Base-by-base conservation (phyloP, 2,329 filamentous ascomycete genomes). In the Scleromitrula shiraiana region DNA sequence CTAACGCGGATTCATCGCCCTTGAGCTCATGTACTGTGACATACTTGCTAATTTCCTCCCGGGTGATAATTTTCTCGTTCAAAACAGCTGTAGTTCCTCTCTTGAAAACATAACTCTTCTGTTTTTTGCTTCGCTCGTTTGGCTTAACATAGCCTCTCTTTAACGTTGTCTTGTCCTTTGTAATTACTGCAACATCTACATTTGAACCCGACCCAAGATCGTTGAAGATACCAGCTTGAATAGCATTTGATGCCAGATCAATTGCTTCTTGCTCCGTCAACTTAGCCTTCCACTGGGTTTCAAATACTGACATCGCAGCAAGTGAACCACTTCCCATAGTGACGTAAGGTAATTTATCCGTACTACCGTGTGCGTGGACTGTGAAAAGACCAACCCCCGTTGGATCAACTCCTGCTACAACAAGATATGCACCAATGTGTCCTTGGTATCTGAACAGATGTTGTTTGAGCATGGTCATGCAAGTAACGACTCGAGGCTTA, bases 391-490 rank as follows among this genome's bases (percentile, higher is more conserved):
- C 89, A 38, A 85, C 82, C 62, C 93, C 93, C 1, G 93, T 98
- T 27, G 94, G 91, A 67, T 98, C 93, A 64, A 94, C 90, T 57
- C 93, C 93, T 30, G 93, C 93, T 50, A 98, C 88, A 58, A 98
- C 93, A 50, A 98, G 83, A 70, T 98, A 98, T 56, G 93, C 93
- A 60, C 94, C 93, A 60, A 98, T 95, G 73, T 98, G 80, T 59
- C 93, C 93, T 69, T 98, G 93, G 76, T 98, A 88, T 62, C 87
- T 83, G 85, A 98, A 98, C 54, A 98, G 86, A 69, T 98, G 93
- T 73, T 98, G 93, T 77, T 98, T 98, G 57, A 98, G 83, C 76
- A 98, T 84, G 43, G 93, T 98, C 93, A 98, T 98, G 77, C 90
- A 95, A 54, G 93, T 98, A 59, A 96, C 90, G 60, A 98, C 94